Percentiles rank a stretch among this genome's conserved stretches.
Conservation (phyloP, 441 rosid genomes). For the Jatropha multifida region DNA sequence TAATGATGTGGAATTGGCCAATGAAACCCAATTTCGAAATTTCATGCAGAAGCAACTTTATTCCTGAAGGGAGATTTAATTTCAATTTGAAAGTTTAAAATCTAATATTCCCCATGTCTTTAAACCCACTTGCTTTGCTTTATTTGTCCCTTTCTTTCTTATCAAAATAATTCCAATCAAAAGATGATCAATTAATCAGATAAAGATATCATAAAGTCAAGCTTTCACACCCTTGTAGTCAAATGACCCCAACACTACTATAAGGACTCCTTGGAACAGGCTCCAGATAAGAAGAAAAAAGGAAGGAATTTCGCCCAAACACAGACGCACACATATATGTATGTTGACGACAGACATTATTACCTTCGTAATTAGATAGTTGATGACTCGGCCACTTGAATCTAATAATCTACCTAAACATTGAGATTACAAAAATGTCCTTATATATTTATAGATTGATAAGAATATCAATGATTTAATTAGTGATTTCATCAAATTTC, state of each 20-base stretch:
- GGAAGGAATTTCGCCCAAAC: neutral
- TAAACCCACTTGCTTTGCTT: constrained; percentile 4
- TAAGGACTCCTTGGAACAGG: neutral
- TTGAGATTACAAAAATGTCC: too few relatives aligned
- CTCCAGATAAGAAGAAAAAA: neutral
- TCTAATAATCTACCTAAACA: too few relatives aligned
- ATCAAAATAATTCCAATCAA: constrained; percentile 7
- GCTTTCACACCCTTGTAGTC: constrained; percentile 15
- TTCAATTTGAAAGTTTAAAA: constrained; percentile 2
- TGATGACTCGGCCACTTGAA: too few relatives aligned
- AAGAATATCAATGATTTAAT: too few relatives aligned
- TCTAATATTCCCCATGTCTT: constrained; percentile 16
- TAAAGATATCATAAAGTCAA: constrained; percentile 6
- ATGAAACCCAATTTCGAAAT: constrained; percentile 11
- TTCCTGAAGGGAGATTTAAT: constrained; percentile 12
- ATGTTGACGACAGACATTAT: too few relatives aligned
- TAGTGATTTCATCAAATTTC: too few relatives aligned
- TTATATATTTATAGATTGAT: too few relatives aligned
- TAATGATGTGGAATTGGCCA: constrained; percentile 12
- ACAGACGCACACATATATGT: too few relatives aligned
- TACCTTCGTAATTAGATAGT: too few relatives aligned
- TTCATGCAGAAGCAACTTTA: constrained; percentile 10
- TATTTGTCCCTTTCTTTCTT: neutral
- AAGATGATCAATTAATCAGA: neutral
- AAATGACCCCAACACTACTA: constrained; percentile 7